Evolutionary conservation across 805 yeast genomes (phyloP), one percentile per base, ranked within the genome.

Genomic region (Kodamaea kaohsiungensis): DNA sequence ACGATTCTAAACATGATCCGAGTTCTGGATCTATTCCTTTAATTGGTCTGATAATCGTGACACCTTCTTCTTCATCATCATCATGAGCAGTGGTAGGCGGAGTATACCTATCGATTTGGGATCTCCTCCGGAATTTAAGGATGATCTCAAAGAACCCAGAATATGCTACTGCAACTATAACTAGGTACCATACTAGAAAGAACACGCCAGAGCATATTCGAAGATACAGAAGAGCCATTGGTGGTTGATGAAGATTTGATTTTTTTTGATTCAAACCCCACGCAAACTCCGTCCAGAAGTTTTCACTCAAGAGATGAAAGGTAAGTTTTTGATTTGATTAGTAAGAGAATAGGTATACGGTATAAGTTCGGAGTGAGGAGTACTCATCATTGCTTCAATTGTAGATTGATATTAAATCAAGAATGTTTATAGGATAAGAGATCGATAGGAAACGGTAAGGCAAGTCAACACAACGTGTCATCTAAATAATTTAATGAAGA

Each of bases 11-110:
- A 64, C 96, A 90, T 9, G 79, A 67, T 39, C 77, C 80, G 69
- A 90, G 77, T 59, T 87, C 92, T 1, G 91, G 82, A 66, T 91
- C 97, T 15, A 89, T 71, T 15, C 97, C 97, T 64, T 89, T 89
- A 55, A 91, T 75, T 0, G 97, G 97, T 30, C 97, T 72, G 37
- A 91, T 65, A 22, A 91, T 88, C 1, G 95, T 82, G 16, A 91
- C 96, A 7, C 77, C 73, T 55, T 73, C 78, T 25, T 50, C 48
- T 7, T 46, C 42, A 33, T 56, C 55, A 10, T 50, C 43, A 6
- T 19, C 43, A n/a, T 30, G 39, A 4, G 17, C 39, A 30, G 13
- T 12, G 35, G 25, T 9, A 30, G 35, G 35, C 35, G 35, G 8
- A 12, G 13, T 35, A 17, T 27, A n/a, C 25, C 17, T 8, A 2